Conservation (phyloP, 257 asterid genomes). For the Solanum appendiculatum region DNA sequence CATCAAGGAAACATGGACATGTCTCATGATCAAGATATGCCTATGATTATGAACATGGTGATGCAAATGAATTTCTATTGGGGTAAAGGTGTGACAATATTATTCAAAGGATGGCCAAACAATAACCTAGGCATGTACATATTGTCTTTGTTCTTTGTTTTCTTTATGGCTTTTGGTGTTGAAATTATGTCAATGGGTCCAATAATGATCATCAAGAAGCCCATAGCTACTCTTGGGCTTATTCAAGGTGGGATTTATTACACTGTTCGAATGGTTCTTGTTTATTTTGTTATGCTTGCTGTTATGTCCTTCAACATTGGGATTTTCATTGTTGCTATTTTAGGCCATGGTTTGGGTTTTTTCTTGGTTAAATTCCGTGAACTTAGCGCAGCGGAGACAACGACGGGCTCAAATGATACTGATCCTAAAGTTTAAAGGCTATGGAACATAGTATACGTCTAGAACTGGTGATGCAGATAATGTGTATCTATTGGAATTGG, state of each 20-base stretch:
- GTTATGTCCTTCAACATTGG: conserved; percentile 75
- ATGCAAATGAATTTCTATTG: conserved; percentile 32
- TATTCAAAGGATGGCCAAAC: conserved; percentile 31
- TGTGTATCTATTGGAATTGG: too few species aligned
- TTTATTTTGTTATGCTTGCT: conserved; percentile 65
- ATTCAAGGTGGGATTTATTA: conserved; percentile 17
- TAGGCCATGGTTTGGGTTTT: conserved; percentile 45
- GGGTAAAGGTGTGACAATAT: conserved; percentile 24
- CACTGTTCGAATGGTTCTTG: conserved; percentile 48
- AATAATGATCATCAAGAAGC: conserved; percentile 2
- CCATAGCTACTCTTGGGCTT: conserved; percentile 15
- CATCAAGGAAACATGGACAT: conserved; percentile 4
- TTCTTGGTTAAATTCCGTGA: conserved; percentile 28
- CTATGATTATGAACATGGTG: conserved; percentile 9
- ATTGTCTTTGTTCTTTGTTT: conserved; percentile 37
- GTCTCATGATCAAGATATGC: not conserved
- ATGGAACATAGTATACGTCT: not conserved
- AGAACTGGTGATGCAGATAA: not conserved
- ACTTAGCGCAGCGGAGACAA: not conserved
- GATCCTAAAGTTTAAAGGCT: not conserved
- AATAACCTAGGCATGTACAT: conserved; percentile 42
- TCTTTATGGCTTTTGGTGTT: conserved; percentile 23
- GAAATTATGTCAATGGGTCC: conserved; percentile 36
- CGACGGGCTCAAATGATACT: not conserved
- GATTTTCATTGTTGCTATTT: conserved; percentile 42